These are phyloP conservation scores for Geranium incanum DNA, from an alignment of 441 rosid genomes.

Conservation along the genomic window DNA sequence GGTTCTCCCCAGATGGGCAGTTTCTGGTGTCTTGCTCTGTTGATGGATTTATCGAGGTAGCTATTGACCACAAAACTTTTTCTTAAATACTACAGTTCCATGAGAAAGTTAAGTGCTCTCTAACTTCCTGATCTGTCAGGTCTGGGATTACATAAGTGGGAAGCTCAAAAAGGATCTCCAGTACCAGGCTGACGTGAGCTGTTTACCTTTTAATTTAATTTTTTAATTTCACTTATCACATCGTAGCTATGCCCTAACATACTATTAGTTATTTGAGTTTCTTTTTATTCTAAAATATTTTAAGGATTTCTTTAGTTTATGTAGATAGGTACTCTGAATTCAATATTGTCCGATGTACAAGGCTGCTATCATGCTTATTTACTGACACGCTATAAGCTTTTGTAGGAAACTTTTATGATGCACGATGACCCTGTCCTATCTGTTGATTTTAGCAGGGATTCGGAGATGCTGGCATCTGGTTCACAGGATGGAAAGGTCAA, in stretches of 20 bases:
- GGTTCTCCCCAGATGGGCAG: conserved; percentile 97
- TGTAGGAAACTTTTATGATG: conserved; percentile 99
- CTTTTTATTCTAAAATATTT: not conserved
- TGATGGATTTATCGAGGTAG: conserved; percentile 97
- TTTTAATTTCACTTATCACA: conserved; percentile 6
- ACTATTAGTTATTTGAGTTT: not conserved
- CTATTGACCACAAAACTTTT: conserved; percentile 8
- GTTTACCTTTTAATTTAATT: conserved; percentile 12
- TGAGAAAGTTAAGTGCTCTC: conserved; percentile 19
- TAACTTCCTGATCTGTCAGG: conserved; percentile 37
- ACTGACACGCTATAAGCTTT: conserved; percentile 22
- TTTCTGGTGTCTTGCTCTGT: conserved; percentile 94
- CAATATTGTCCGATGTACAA: not conserved
- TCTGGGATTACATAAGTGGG: conserved; percentile 97
- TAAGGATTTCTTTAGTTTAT: not conserved
- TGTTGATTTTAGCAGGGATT: conserved; percentile 95
- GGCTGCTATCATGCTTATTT: conserved; percentile 15
- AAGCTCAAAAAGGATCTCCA: conserved; percentile 98
- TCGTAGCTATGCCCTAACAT: conserved; percentile 2
- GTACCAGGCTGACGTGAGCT: conserved; percentile 92
- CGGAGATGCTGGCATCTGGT: conserved; percentile 95
- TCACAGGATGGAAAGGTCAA: conserved; percentile 96
- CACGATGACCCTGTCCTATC: conserved; percentile 96
- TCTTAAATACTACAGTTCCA: conserved; percentile 9
- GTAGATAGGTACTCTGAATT: not conserved